Percentiles rank a stretch among this genome's conserved stretches.
Evolutionary conservation across 768 basidiomycete genomes (phyloP).

Genomic region (Psilocybe cubensis): DNA sequence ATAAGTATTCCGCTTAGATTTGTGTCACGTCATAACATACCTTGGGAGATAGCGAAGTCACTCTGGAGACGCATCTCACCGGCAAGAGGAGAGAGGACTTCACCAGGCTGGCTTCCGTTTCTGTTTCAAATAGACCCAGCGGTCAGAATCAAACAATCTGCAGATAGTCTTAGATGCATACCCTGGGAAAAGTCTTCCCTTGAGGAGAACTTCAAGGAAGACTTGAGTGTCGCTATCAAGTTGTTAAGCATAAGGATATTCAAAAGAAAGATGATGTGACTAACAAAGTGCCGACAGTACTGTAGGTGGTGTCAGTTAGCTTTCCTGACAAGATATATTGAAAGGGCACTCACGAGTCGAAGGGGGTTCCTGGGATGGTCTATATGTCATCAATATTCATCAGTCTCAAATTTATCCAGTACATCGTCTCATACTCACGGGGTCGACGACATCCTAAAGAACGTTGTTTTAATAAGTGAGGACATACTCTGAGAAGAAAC

Average conservation of each 20-base stretch:
- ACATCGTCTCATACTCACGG: background rate
- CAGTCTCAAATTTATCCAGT: background rate
- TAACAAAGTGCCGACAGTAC: constrained; percentile 31
- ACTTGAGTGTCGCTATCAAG: constrained; percentile 33
- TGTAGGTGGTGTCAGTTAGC: background rate
- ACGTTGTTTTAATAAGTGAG: background rate
- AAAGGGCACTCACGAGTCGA: constrained; percentile 30
- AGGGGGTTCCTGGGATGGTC: constrained; percentile 32
- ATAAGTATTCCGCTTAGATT: background rate
- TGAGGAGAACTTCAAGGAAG: constrained; percentile 37
- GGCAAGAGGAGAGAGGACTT: constrained; percentile 34
- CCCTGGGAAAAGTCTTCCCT: constrained; percentile 24
- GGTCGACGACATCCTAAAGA: constrained; percentile 26
- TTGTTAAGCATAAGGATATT: background rate
- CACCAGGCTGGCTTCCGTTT: constrained; percentile 26
- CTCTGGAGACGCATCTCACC: constrained; percentile 45
- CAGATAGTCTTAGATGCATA: background rate
- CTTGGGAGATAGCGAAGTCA: constrained; percentile 31
- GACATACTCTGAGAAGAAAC: background rate
- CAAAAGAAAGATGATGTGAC: background rate
- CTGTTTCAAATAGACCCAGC: background rate
- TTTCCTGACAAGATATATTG: background rate
- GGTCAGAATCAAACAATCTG: background rate
- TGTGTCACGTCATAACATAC: background rate
- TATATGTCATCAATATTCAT: background rate